Evolutionary conservation across 257 asterid species (phyloP).

Genomic region (Fraxinus cuspidata): DNA sequence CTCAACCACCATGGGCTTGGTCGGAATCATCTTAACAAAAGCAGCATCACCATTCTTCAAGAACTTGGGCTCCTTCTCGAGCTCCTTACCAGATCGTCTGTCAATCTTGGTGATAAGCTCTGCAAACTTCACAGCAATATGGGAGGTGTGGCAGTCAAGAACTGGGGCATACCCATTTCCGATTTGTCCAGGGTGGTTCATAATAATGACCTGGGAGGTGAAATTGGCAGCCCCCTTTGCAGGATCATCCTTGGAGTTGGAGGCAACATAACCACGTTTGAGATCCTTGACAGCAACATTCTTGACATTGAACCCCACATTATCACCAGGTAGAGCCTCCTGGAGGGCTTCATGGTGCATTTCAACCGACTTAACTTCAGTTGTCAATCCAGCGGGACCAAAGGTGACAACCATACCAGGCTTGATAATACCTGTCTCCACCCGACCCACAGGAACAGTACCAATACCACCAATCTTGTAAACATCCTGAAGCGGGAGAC

Average conservation of each 20-base stretch:
- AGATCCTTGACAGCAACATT: slow-evolving; percentile 54
- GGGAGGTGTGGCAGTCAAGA: slow-evolving; percentile 29
- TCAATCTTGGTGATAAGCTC: slow-evolving; percentile 3
- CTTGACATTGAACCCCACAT: slow-evolving; percentile 29
- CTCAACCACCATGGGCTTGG: slow-evolving; percentile 21
- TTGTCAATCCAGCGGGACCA: slow-evolving; percentile 28
- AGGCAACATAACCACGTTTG: slow-evolving; percentile 77
- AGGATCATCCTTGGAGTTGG: slow-evolving; percentile 83
- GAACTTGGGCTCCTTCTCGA: slow-evolving; percentile 31
- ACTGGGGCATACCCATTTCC: slow-evolving; percentile 31
- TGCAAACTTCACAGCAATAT: slow-evolving; percentile 27
- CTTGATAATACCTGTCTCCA: slow-evolving; percentile 27
- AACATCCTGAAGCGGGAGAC: slow-evolving; percentile 32
- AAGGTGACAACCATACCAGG: slow-evolving; percentile 30
- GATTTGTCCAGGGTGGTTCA: slow-evolving; percentile 32
- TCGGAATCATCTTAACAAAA: slow-evolving; percentile 22
- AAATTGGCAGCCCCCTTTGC: slow-evolving; percentile 35
- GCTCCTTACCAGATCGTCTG: slow-evolving; percentile 6
- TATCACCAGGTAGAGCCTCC: slow-evolving; percentile 31
- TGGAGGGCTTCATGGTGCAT: slow-evolving; percentile 31
- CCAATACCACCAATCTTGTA: slow-evolving; percentile 35
- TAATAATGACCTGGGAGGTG: slow-evolving; percentile 31
- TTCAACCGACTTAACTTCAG: slow-evolving; percentile 31
- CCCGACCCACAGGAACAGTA: slow-evolving; percentile 32
- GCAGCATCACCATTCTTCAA: slow-evolving; percentile 18